These are phyloP conservation scores for Coniochaeta ligniaria DNA, from an alignment of 2,329 filamentous ascomycete species.

Conservation along the genomic window DNA sequence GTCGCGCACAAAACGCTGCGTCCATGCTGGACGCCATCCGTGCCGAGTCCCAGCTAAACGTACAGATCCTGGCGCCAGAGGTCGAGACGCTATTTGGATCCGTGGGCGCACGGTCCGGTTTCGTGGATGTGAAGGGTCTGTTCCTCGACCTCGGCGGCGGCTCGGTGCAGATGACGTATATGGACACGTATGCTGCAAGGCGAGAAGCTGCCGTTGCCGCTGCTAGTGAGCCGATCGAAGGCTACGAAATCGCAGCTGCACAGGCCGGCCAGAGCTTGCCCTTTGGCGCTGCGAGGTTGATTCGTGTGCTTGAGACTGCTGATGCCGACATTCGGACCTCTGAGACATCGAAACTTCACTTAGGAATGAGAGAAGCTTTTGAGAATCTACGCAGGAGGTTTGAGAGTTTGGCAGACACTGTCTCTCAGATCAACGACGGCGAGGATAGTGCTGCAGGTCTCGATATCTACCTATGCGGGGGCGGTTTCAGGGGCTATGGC, in stretches of 20 bases:
- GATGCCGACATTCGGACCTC: slow-evolving; percentile 31
- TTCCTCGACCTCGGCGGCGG: slow-evolving; percentile 83
- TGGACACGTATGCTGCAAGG: slow-evolving; percentile 34
- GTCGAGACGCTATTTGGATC: slow-evolving; percentile 81
- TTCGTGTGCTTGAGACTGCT: slow-evolving; percentile 36
- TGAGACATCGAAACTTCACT: slow-evolving; percentile 47
- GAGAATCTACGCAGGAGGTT: slow-evolving; percentile 40
- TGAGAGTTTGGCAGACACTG: slow-evolving; percentile 41
- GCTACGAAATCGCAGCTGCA: slow-evolving; percentile 48
- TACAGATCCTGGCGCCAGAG: slow-evolving; percentile 67
- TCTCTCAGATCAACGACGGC: slow-evolving; percentile 23
- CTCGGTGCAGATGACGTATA: slow-evolving; percentile 58
- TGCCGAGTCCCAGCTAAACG: slow-evolving; percentile 55
- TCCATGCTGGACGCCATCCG: slow-evolving; percentile 62
- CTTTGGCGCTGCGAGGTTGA: slow-evolving; percentile 53
- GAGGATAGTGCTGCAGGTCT: slow-evolving; percentile 37
- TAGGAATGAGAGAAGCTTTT: slow-evolving; percentile 55
- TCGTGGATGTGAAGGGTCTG: slow-evolving; percentile 61
- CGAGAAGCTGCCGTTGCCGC: slow-evolving; percentile 7
- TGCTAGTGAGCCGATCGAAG: slow-evolving; percentile 4
- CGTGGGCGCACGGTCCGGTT: slow-evolving; percentile 72
- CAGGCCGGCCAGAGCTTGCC: slow-evolving; percentile 49
- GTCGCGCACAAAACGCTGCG: slow-evolving; percentile 67
- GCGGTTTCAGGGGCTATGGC: slow-evolving; percentile 85
- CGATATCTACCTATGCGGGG: slow-evolving; percentile 78